phyloP scores from a whole-genome alignment of 768 basidiomycete genomes.

The Agaricus subrufescens region DNA sequence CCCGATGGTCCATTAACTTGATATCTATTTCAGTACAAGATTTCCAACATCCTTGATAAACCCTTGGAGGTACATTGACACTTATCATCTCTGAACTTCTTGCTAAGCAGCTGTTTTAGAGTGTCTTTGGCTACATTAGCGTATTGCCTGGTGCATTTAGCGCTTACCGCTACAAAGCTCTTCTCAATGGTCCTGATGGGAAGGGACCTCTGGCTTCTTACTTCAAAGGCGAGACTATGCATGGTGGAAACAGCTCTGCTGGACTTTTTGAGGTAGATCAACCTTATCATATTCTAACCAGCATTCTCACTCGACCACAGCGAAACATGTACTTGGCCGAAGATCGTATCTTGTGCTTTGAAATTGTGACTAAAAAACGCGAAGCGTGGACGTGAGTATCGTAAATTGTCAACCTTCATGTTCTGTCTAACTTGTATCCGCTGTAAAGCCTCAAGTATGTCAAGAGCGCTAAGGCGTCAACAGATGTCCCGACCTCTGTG shows the following conservation, averaged over 20 bases:
- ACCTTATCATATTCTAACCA: not conserved
- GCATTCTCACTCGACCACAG: conserved; percentile 26
- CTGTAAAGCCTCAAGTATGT: conserved; percentile 70
- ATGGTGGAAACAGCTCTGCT: conserved; percentile 54
- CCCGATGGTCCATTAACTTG: not conserved
- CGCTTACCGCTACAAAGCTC: conserved; percentile 85
- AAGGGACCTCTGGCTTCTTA: conserved; percentile 88
- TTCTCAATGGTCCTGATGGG: conserved; percentile 82
- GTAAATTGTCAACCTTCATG: conserved; percentile 9
- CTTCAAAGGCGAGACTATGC: conserved; percentile 91
- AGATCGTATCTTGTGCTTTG: conserved; percentile 89
- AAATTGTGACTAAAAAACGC: conserved; percentile 85
- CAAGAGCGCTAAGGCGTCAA: conserved; percentile 90
- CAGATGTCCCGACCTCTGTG: conserved; percentile 88
- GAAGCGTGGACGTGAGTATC: conserved; percentile 74
- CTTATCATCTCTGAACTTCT: not conserved
- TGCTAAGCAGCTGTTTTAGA: conserved; percentile 31
- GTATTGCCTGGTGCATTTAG: conserved; percentile 92
- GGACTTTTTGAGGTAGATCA: conserved; percentile 58
- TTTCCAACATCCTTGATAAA: conserved; percentile 95
- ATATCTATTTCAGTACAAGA: conserved; percentile 64
- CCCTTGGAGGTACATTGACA: conserved; percentile 71
- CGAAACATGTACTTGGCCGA: conserved; percentile 93
- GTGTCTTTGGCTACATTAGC: conserved; percentile 82
- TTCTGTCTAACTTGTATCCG: not conserved